Base-by-base conservation (phyloP, 352 stramenopile genomes). In the Blastocystis sp. region DNA sequence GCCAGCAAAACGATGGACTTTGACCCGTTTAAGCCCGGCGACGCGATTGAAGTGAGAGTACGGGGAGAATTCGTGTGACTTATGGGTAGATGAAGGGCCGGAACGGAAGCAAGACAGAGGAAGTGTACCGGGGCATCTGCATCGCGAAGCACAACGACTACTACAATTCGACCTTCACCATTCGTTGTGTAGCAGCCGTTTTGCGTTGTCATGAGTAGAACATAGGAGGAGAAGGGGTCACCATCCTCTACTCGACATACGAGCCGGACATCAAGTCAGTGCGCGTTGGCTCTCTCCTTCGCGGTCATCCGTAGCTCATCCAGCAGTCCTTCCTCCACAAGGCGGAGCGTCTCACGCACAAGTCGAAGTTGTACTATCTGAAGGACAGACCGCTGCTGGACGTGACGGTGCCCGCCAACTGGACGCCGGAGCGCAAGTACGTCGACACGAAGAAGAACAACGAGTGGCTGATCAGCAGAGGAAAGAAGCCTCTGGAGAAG, bases 61-160 rank as follows among this genome's bases (percentile, higher is more conserved):
- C 9, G 64, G 19, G 43, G 53, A 4, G 38, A 19, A 60, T 40
- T 10, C 3, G 34, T 34, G 56, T 5, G 10, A 4, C 34, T 67
- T 23, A 84, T 53, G 28, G 45, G 14, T 48, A 84, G 74, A 84
- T 84, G 74, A 84, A 69, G 38, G 45, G 34, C 52, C 34, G 74
- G 23, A 62, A 62, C 45, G 74, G 60, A 7, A 67, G 74, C 41
- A 66, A 69, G 48, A 67, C 52, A 0, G 74, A 84, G 48, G 74
- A 84, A 48, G 74, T 84, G 34, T 84, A 69, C 56, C 4, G 74
- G 69, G 74, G 74, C 14, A 43, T 84, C 11, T 84, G 74, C 61
- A 69, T 84, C 23, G 74, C 74, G 7, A 84, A 84, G 61, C 74
- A 84, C 74, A 84, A 84, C 45, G 74, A 84, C 66, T 84, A 84